phyloP scores from a whole-genome alignment of 1,284 basidiomycete species.

The Rhodotorula sp. region DNA sequence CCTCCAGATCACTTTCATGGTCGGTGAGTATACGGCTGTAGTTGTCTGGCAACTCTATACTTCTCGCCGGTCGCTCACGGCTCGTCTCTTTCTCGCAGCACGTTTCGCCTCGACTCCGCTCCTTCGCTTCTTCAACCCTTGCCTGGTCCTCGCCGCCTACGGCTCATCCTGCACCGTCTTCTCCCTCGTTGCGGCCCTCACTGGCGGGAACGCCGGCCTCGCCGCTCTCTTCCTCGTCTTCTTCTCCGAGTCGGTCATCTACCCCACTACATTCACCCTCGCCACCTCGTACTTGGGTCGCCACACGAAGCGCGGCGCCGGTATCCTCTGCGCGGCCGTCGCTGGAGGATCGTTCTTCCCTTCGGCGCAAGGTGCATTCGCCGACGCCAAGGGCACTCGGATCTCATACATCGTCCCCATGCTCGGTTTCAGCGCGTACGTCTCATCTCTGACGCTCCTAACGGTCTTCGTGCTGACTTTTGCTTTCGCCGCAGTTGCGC shows the following conservation, averaged over 20 bases:
- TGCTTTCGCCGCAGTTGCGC: slow-evolving; percentile 7
- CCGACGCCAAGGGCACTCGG: slow-evolving; percentile 58
- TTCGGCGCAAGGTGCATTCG: slow-evolving; percentile 66
- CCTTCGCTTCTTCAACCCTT: slow-evolving; percentile 63
- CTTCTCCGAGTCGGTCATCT: slow-evolving; percentile 53
- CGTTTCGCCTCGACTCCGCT: slow-evolving; percentile 66
- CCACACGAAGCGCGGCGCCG: slow-evolving; percentile 68
- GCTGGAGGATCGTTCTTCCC: slow-evolving; percentile 75
- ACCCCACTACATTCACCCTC: slow-evolving; percentile 61
- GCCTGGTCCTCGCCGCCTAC: slow-evolving; percentile 62
- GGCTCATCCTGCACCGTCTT: slow-evolving; percentile 59
- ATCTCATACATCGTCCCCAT: slow-evolving; percentile 52
- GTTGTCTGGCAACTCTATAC: background rate
- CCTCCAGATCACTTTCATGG: slow-evolving; percentile 70
- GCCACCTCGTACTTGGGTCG: slow-evolving; percentile 68
- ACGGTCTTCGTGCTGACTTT: slow-evolving; percentile 1
- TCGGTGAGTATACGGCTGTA: slow-evolving; percentile 54
- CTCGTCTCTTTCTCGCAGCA: background rate
- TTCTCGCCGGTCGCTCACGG: background rate
- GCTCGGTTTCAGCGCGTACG: background rate
- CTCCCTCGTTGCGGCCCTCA: slow-evolving; percentile 58
- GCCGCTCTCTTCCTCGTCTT: slow-evolving; percentile 67
- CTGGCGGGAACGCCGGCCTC: slow-evolving; percentile 60
- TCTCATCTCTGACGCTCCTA: background rate
- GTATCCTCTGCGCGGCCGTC: slow-evolving; percentile 62